Conservation (phyloP, 1,139 yeast genomes). For the Hansenula sp. region DNA sequence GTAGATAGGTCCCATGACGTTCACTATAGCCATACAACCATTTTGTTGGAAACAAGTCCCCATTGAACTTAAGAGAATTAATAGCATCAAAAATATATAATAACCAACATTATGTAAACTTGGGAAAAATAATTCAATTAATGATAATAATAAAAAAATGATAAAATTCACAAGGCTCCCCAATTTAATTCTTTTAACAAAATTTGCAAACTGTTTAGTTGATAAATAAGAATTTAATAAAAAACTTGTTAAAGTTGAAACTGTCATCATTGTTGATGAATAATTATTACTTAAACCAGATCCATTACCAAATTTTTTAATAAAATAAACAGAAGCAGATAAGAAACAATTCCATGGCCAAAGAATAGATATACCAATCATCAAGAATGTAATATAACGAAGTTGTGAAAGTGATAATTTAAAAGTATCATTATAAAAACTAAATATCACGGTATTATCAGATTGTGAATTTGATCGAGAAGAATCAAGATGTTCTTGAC, state of each 20-base stretch:
- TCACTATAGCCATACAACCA: conserved; percentile 85
- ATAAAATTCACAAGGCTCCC: conserved; percentile 25
- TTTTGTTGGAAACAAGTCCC: conserved; percentile 80
- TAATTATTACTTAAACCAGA: conserved; percentile 56
- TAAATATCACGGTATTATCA: background rate
- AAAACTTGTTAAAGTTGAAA: conserved; percentile 71
- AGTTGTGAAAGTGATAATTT: conserved; percentile 21
- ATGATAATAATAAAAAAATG: conserved; percentile 35
- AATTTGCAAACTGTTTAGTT: conserved; percentile 64
- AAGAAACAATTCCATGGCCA: conserved; percentile 98
- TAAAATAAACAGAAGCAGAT: conserved; percentile 81
- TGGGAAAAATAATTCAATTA: conserved; percentile 46
- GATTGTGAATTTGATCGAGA: background rate
- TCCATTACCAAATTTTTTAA: conserved; percentile 52
- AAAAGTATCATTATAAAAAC: background rate
- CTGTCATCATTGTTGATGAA: conserved; percentile 86
- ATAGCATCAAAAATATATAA: conserved; percentile 46
- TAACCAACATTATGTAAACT: conserved; percentile 36
- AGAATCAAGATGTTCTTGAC: background rate
- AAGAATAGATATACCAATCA: conserved; percentile 71
- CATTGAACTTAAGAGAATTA: conserved; percentile 56
- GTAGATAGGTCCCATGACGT: conserved; percentile 69
- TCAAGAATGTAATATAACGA: conserved; percentile 57
- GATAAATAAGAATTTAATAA: conserved; percentile 61
- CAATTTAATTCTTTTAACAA: conserved; percentile 47